phyloP scores from a whole-genome alignment of 2,329 filamentous ascomycete species.

The Apiospora pterosperma region DNA sequence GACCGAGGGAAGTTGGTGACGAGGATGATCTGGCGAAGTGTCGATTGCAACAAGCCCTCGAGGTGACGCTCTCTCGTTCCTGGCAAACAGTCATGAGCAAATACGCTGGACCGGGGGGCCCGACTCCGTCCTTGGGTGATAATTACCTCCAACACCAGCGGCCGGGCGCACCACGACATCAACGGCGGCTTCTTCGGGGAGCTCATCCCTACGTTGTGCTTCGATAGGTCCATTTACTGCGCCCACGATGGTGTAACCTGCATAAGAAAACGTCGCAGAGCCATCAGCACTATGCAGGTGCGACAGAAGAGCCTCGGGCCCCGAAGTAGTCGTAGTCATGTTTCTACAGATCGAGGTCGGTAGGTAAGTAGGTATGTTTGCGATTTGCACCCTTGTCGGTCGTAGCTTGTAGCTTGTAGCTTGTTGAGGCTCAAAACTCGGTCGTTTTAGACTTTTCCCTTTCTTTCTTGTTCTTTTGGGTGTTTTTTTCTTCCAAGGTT shows the following conservation, averaged over 20 bases:
- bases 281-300: conserved; percentile 71
- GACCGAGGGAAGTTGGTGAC: conserved; percentile 72
- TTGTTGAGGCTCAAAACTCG: neutral
- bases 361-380: neutral
- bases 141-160: conserved; percentile 74
- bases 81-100: conserved; percentile 23
- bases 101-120: neutral
- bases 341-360: neutral
- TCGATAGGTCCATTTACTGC: conserved; percentile 93
- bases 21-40: conserved; percentile 71
- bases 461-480: conserved; percentile 13
- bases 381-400: too few relatives aligned
- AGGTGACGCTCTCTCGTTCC: conserved; percentile 77
- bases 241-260: conserved; percentile 77
- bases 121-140: neutral
- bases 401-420: too few relatives aligned
- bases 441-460: conserved; percentile 5
- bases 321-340: conserved; percentile 32
- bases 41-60: conserved; percentile 70
- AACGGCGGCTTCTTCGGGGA: conserved; percentile 84
- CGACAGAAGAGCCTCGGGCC: conserved; percentile 51
- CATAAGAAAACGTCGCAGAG: conserved; percentile 71
- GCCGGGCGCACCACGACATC: conserved; percentile 89
- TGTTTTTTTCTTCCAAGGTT: neutral
- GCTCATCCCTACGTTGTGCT: conserved; percentile 81